phyloP scores from a whole-genome alignment of 2,329 filamentous ascomycete species.

The Drechslerella dactyloides region DNA sequence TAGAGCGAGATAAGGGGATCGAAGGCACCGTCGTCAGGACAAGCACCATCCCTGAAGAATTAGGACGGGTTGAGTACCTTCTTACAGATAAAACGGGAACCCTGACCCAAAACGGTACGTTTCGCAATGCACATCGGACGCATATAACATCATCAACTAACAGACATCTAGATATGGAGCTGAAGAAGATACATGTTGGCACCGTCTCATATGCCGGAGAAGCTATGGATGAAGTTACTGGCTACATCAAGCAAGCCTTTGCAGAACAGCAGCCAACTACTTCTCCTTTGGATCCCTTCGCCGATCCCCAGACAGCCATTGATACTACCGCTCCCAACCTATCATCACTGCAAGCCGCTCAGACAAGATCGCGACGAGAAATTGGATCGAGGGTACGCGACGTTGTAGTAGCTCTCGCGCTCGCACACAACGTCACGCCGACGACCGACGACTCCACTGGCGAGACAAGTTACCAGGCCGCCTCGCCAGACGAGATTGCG shows the following conservation, averaged over 20 bases:
- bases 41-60: slow-evolving; percentile 94
- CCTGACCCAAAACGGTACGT: slow-evolving; percentile 80
- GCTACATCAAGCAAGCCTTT: slow-evolving; percentile 86
- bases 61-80: slow-evolving; percentile 93
- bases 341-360: slow-evolving; percentile 60
- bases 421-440: slow-evolving; percentile 97
- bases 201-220: slow-evolving; percentile 98
- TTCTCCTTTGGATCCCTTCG: slow-evolving; percentile 39
- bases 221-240: slow-evolving; percentile 94
- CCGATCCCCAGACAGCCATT: slow-evolving; percentile 46
- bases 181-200: slow-evolving; percentile 98
- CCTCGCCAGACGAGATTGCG: slow-evolving; percentile 95
- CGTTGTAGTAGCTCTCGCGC: slow-evolving; percentile 84
- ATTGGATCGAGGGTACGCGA: slow-evolving; percentile 93
- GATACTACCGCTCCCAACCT: slow-evolving; percentile 5
- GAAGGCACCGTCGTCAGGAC: slow-evolving; percentile 91
- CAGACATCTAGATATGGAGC: slow-evolving; percentile 77
- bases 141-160: no score
- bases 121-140: slow-evolving; percentile 18
- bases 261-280: slow-evolving; percentile 59
- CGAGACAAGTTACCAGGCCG: slow-evolving; percentile 79
- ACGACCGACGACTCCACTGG: slow-evolving; percentile 84
- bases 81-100: slow-evolving; percentile 99
- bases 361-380: slow-evolving; percentile 85
- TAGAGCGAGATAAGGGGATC: slow-evolving; percentile 88